Percentiles rank a stretch among this genome's conserved stretches.
Evolutionary conservation across 805 yeast species (phyloP).

Genomic region (Starmerella geochares): DNA sequence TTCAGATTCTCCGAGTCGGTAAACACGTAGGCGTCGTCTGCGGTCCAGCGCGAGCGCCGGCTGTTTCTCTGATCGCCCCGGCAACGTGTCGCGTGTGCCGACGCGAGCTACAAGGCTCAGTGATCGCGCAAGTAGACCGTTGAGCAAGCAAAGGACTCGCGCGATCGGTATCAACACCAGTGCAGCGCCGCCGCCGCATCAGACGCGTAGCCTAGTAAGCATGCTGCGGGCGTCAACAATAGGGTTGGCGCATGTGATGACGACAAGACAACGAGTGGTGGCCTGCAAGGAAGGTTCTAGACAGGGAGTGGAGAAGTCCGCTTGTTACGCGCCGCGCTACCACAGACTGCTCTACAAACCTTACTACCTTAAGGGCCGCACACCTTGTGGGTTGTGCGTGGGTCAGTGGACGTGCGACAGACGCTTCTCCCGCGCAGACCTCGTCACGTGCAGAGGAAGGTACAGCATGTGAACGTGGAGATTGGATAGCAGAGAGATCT

Average conservation of each 20-base stretch:
- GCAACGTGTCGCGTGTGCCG: background rate
- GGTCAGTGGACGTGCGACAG: too few species aligned
- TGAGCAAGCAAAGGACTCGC: background rate
- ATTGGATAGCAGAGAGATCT: too few species aligned
- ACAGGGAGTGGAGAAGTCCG: too few species aligned
- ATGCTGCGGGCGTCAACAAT: background rate
- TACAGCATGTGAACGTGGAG: too few species aligned
- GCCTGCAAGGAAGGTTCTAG: background rate
- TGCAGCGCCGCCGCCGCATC: slow-evolving; percentile 3
- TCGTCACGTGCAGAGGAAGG: too few species aligned
- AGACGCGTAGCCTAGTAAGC: background rate
- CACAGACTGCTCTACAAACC: too few species aligned
- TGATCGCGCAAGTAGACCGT: background rate
- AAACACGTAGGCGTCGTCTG: background rate
- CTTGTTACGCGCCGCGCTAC: too few species aligned
- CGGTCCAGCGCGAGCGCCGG: too few species aligned
- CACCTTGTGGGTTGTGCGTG: too few species aligned
- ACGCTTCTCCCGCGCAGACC: too few species aligned
- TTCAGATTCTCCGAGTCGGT: background rate
- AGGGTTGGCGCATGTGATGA: background rate
- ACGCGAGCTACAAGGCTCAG: background rate
- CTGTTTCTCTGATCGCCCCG: background rate
- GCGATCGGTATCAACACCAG: background rate
- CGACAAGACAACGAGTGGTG: too few species aligned
- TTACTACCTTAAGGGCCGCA: too few species aligned